Base-by-base conservation (phyloP, 192 early-diverging fungal genomes). In the Coemansia sp. region DNA sequence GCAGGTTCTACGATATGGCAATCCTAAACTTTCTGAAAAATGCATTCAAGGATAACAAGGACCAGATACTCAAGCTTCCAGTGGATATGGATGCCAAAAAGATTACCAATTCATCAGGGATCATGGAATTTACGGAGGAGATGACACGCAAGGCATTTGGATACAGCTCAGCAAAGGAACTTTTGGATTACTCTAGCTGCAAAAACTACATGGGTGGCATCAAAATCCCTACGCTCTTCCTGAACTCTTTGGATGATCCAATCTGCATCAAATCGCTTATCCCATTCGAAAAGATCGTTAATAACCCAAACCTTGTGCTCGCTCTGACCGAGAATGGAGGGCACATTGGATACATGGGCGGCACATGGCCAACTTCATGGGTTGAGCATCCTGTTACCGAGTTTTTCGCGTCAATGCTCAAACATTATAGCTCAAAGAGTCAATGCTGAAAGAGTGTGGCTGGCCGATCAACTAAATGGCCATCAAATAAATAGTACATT, bases 171-270 rank as follows among this genome's bases (percentile, higher is more conserved):
- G 94, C 94, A 8, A 85, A 93, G 65, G 92, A 95, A 62, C 95
- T 92, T 38, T 87, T 92, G 59, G 82, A 87, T 14, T 88, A 89
- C 59, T 89, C 88, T 18, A 90, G 88, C 68, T 88, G 82, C 48
- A 68, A 66, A 2, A 83, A 82, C n/a, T 76, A 75, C 4, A 69
- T 92, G 62, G 73, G 85, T 35, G 85, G 86, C 59, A 89, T 94
- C 57, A 80, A 85, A 21, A 84, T 95, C 20, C 97, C 97, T 7
- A 87, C 92, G 60, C 75, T 99, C 14, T 91, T 94, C 60, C 74
- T 97, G 41, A 90, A 89, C 60, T 92, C 95, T 16, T 49, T 91
- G 46, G 94, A 97, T 75, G 97, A 99, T 76, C 97, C 97, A 18
- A 91, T 99, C 68, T 89, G 90, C 46, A 69, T 76, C 10, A 51